Conservation (phyloP, 2,329 filamentous ascomycete genomes). For the Botryotinia calthae region DNA sequence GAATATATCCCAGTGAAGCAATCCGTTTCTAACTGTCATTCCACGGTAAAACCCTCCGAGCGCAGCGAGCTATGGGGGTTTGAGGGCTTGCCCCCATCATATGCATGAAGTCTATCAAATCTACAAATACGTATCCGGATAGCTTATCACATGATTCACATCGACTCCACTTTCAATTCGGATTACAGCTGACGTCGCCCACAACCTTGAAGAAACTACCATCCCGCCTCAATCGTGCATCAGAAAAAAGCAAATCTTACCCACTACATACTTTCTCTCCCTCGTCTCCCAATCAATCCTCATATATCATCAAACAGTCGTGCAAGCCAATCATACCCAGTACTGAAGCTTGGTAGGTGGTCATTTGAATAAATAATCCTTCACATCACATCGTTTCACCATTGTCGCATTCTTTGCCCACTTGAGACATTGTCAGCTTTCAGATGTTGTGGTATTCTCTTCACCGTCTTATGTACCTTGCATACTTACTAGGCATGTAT, state of each 20-base stretch:
- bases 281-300: neutral
- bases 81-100: too few species aligned
- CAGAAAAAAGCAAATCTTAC: neutral
- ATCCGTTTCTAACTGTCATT: too few species aligned
- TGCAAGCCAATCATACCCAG: neutral
- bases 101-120: too few species aligned
- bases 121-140: neutral
- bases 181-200: neutral
- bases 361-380: neutral
- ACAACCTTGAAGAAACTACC: neutral
- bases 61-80: too few species aligned
- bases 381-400: neutral
- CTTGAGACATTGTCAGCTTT: neutral
- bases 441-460: neutral
- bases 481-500: neutral
- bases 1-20: too few species aligned
- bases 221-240: neutral
- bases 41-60: too few species aligned
- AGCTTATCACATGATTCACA: neutral
- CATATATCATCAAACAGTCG: neutral
- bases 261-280: neutral
- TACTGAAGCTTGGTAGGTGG: neutral
- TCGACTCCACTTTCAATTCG: neutral
- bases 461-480: neutral
- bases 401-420: neutral